Base-by-base conservation (phyloP, 352 stramenopile genomes). In the Salisapilia sapeloensis region DNA sequence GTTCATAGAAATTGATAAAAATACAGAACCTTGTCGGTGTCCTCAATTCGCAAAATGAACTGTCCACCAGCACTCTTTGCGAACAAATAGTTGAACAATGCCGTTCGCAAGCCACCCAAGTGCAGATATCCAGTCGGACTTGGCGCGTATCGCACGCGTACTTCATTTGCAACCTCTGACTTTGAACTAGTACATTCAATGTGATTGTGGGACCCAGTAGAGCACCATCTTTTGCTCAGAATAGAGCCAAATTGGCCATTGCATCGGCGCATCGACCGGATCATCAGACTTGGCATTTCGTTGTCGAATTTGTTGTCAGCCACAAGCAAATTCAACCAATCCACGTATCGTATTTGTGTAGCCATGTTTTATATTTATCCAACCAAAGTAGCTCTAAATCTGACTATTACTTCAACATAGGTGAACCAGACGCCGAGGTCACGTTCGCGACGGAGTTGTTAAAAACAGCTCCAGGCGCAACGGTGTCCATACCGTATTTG, bases 11-110 rank as follows among this genome's bases (percentile, higher is more conserved):
- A n/a, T n/a, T n/a, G n/a, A n/a, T n/a, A n/a, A n/a, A 22, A 18
- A 38, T 12, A 11, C 4, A 20, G 20, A 40, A 83, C 74, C 52
- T 86, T 83, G 49, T 96, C 84, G 3, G 84, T 96, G 45, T 96
- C 84, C 48, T 96, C 84, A 33, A 96, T 94, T 8, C 84, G 76
- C 35, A 96, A 43, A 23, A 96, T 62, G 42, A 96, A 94, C 24
- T 81, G 46, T 6, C 84, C 84, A 14, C 67, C 65, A 11, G 58
- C 44, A 40, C 60, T 82, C 38, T 84, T 84, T 15, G 84, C 84
- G 27, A 94, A 91, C 24, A 94, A 48, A 51, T 89, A 96, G 44
- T 95, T 95, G 52, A 95, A 95, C 18, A 95, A 55, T 33, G 84
- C 84, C 23, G 83, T 95, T 41, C 84, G 75, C 33, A 95, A 53